Percentiles rank a stretch among this genome's conserved stretches.
Conservation (phyloP, 495 filamentous ascomycete genomes). For the Lasiosphaeria miniovina region DNA sequence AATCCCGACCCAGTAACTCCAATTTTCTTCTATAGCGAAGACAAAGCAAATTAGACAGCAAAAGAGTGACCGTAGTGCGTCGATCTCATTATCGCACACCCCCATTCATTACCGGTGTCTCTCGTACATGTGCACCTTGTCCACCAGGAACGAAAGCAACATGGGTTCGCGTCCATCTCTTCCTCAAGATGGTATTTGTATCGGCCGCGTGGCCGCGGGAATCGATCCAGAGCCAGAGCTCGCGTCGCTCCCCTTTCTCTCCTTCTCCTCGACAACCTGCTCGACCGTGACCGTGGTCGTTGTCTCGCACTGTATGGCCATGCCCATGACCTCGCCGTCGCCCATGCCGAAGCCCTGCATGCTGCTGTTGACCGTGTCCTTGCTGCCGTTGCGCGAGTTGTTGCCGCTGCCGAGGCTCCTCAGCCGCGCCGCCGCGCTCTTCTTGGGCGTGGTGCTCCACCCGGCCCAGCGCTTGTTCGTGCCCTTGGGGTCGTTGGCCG, state of each 20-base stretch:
- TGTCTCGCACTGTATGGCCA: slow-evolving; percentile 44
- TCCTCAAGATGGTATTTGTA: neutral
- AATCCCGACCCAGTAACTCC: too few relatives aligned
- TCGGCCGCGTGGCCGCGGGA: neutral
- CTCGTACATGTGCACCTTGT: neutral
- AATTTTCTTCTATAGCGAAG: neutral
- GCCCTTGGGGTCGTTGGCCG: slow-evolving; percentile 26
- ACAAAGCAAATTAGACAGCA: neutral
- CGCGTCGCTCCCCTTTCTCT: slow-evolving; percentile 13
- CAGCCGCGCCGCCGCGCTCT: slow-evolving; percentile 14
- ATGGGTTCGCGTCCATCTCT: neutral
- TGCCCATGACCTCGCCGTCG: slow-evolving; percentile 24
- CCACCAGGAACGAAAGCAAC: neutral
- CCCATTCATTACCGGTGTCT: too few relatives aligned
- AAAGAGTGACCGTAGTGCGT: neutral
- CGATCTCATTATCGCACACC: neutral
- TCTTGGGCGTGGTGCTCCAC: slow-evolving; percentile 19
- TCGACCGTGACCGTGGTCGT: slow-evolving; percentile 42
- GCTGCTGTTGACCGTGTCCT: slow-evolving; percentile 22
- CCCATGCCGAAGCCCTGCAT: slow-evolving; percentile 31
- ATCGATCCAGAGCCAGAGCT: slow-evolving; percentile 6
- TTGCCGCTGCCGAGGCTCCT: slow-evolving; percentile 13
- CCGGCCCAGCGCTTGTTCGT: slow-evolving; percentile 18
- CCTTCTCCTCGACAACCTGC: slow-evolving; percentile 18
- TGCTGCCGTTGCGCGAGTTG: slow-evolving; percentile 25